phyloP scores from a whole-genome alignment of 352 stramenopile species.

The Globisporangium barbulae region DNA sequence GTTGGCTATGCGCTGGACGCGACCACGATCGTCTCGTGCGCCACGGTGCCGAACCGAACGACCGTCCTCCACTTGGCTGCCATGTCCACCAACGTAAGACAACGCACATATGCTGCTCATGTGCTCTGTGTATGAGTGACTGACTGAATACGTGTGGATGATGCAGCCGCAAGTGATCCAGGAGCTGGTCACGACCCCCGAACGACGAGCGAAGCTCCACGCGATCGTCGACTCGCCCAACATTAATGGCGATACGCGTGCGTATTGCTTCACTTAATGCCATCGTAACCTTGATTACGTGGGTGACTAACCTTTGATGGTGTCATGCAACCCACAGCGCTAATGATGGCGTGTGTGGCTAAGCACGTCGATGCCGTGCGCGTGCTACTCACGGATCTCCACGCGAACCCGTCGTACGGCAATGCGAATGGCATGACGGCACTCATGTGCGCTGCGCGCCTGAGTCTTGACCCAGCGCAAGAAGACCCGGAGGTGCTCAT shows the following conservation, averaged over 20 bases:
- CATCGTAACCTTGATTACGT: background rate
- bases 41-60: constrained; percentile 62
- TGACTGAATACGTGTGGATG: background rate
- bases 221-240: constrained; percentile 56
- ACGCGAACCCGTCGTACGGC: constrained; percentile 28
- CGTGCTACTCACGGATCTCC: constrained; percentile 41
- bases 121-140: background rate
- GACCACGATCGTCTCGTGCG: constrained; percentile 54
- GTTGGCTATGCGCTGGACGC: constrained; percentile 48
- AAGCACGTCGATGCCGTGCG: constrained; percentile 60
- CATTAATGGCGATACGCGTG: constrained; percentile 76
- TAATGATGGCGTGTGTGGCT: constrained; percentile 85
- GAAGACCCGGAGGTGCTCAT: constrained; percentile 29
- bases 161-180: constrained; percentile 56
- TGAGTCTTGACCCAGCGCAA: constrained; percentile 33
- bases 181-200: constrained; percentile 40
- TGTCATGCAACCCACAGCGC: constrained; percentile 27
- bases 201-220: constrained; percentile 47
- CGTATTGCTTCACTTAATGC: background rate
- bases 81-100: constrained; percentile 65
- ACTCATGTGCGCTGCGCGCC: constrained; percentile 70
- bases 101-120: background rate
- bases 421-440: constrained; percentile 70
- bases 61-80: constrained; percentile 75
- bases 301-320: background rate